Base-by-base conservation (phyloP, 768 basidiomycete species). In the Lentinula lateritia region DNA sequence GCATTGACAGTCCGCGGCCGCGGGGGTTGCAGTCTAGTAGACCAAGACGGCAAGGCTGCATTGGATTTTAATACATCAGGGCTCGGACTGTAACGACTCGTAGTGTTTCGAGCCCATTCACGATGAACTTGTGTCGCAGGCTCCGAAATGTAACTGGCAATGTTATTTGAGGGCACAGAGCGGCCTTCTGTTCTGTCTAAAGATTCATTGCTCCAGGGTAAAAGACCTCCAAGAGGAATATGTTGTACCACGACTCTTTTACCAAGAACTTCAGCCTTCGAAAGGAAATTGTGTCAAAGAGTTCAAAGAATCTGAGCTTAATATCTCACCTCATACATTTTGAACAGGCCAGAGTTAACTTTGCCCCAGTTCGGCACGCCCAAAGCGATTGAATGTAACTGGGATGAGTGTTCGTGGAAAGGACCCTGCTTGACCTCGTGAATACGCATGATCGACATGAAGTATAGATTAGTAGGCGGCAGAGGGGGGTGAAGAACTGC, bases 181-280 rank as follows among this genome's bases (percentile, higher is more conserved):
- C 28, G 23, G 41, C 7, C n/a, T 52, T 38, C n/a, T 38, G 23
- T 35, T 28, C 8, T 20, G 43, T 23, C 35, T 42, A 50, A 10
- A 52, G 39, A 20, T 43, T 15, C 48, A n/a, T 38, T 7, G 56
- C 20, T 16, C 48, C 61, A 62, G n/a, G 42, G 52, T 7, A 54
- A 32, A 20, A 62, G 67, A 0, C 92, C 90, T 18, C 94, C 95
- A 23, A 97, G 80, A 7, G 90, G 89, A 53, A 98, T 77, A 70
- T 97, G 95, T 71, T 98, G 95, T 3, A 98, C 93, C 5, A 98
- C 96, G n/a, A 98, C 95, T 15, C 92, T 83, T 73, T 98, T 98
- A 15, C 88, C 87, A 45, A 98, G 78, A 12, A 98, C 95, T 73
- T 99, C 96, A 6, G 87, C 94, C 85, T 92, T 62, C 10, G 16